phyloP scores from a whole-genome alignment of 2,329 filamentous ascomycete species.

The Akanthomyces muscarius region DNA sequence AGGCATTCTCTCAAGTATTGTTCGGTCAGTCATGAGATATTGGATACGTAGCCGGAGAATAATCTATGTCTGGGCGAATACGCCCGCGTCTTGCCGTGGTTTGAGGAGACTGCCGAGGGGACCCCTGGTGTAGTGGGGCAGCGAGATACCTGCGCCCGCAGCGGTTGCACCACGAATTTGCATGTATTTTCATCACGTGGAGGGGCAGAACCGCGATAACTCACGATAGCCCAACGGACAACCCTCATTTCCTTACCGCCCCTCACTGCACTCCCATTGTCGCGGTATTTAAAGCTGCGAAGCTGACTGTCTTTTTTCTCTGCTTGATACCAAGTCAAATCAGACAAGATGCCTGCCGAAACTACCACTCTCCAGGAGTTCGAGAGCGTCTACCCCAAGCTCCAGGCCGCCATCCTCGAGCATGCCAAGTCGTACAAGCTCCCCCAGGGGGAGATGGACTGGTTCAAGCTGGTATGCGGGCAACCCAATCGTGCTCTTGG shows the following conservation, averaged over 20 bases:
- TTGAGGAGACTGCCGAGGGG: neutral
- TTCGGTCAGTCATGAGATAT: neutral
- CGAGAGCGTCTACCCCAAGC: conserved; percentile 81
- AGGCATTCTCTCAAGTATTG: neutral
- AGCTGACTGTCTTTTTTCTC: neutral
- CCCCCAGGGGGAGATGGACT: conserved; percentile 73
- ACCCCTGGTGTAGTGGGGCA: conserved; percentile 7
- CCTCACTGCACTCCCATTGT: neutral
- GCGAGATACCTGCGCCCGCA: conserved; percentile 2
- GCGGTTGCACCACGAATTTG: neutral
- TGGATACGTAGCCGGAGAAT: neutral
- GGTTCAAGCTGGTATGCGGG: conserved; percentile 75
- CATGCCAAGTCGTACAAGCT: conserved; percentile 80
- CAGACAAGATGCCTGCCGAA: conserved; percentile 42
- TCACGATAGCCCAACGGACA: conserved; percentile 4
- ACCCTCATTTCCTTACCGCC: conserved; percentile 13
- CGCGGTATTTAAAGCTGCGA: neutral
- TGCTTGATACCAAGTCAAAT: conserved; percentile 2
- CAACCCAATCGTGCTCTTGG: neutral
- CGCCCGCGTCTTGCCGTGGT: neutral
- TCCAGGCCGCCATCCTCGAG: conserved; percentile 75
- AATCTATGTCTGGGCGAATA: neutral
- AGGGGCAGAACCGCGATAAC: conserved; percentile 2
- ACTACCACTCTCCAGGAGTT: conserved; percentile 80
- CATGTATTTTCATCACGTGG: conserved; percentile 16